Base-by-base conservation (phyloP, 331 rosid species). In the Quercus phellos region DNA sequence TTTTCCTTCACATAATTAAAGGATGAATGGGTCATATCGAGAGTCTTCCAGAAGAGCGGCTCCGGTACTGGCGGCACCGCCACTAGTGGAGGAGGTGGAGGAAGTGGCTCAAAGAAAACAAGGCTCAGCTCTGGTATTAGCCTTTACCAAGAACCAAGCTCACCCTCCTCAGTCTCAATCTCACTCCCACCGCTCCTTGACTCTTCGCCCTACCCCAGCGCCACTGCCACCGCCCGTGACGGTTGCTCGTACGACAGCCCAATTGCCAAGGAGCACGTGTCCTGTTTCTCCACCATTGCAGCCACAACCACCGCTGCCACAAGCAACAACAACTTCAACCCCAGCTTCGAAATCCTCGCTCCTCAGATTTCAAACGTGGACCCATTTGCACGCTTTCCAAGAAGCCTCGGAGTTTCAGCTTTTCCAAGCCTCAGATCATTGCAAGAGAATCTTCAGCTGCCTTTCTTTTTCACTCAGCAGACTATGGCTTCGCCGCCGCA, bases 1-100 rank as follows among this genome's bases (percentile, higher is more conserved):
- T 70, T 12, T 3, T 12, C 16, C 51, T 46, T 46, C 51, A 46
- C 51, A 46, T 46, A 3, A 46, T 22, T 17, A 94, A 38, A 38
- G 99, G 98, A 93, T 10, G 99, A 95, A 82, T 95, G 99, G 99
- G 99, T 95, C 12, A 95, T 95, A 17, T 95, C 98, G 27, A 84
- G 98, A 46, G 98, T 95, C 13, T 95, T 95, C 59, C 93, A 93
- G 81, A 95, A 95, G 82, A 85, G 79, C 51, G 84, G 73, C 76
- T 58, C 85, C 1, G 73, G 86, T 11, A 8, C 19, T 5, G 89
- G 88, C 2, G 67, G 84, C 76, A 55, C 86, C 13, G 14, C 84
- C 1, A 64, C 75, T 4, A 60, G 55, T 34, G 75, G 82, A 22
- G 69, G 51, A 2, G 85, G 59, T 6, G 38, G 53, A 29, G 67